A percentile compares a stretch with the other conserved stretches of the same genome.
These are phyloP conservation scores for Euphorbia corollata DNA, from an alignment of 441 rosid genomes.

Conservation along the genomic window DNA sequence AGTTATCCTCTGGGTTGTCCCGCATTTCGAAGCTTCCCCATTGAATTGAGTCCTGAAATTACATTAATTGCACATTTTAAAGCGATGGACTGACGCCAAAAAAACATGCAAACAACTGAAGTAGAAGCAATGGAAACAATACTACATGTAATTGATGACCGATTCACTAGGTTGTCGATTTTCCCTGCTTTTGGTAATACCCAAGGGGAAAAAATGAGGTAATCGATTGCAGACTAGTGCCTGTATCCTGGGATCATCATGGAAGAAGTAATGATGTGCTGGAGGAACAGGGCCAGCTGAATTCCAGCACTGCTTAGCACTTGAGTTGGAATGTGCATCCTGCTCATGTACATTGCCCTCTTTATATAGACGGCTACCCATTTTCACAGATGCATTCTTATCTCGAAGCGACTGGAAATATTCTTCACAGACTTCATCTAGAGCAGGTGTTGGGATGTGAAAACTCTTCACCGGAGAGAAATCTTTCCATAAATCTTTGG, in stretches of 20 bases:
- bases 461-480: slow-evolving; percentile 39
- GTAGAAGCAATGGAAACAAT: slow-evolving; percentile 17
- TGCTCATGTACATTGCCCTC: slow-evolving; percentile 16
- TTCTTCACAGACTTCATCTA: slow-evolving; percentile 74
- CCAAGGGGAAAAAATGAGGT: slow-evolving; percentile 63
- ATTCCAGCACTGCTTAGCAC: slow-evolving; percentile 31
- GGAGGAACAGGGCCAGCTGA: slow-evolving; percentile 46
- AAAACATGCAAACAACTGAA: slow-evolving; percentile 7
- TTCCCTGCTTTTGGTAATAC: slow-evolving; percentile 30
- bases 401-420: slow-evolving; percentile 50
- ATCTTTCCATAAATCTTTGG: slow-evolving; percentile 62
- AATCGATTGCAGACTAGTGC: slow-evolving; percentile 46
- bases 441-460: slow-evolving; percentile 57
- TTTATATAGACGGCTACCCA: slow-evolving; percentile 17
- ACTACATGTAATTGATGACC: slow-evolving; percentile 60
- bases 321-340: slow-evolving; percentile 19
- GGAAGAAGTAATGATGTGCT: slow-evolving; percentile 67
- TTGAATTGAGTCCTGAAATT: slow-evolving; percentile 65
- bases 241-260: slow-evolving; percentile 61
- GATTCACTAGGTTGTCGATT: slow-evolving; percentile 32
- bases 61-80: slow-evolving; percentile 9
- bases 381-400: slow-evolving; percentile 31
- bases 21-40: slow-evolving; percentile 41
- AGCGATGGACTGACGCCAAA: background rate
- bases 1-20: slow-evolving; percentile 22